Base-by-base conservation (phyloP, 371 early-diverging fungal genomes). In the Homolaphlyctis polyrhiza region DNA sequence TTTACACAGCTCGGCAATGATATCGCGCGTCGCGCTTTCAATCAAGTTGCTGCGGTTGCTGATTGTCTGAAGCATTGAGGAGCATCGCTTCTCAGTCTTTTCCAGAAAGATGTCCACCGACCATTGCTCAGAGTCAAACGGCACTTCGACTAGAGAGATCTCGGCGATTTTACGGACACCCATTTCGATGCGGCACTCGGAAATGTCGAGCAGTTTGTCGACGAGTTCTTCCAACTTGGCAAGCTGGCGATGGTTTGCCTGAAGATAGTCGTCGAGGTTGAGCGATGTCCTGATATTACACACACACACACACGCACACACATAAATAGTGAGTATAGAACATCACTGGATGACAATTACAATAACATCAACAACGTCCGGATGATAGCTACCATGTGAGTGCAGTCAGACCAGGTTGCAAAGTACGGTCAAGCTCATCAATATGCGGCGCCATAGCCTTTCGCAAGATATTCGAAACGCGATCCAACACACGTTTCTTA, bases 101-200 rank as follows among this genome's bases (percentile, higher is more conserved):
- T 84, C 81, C 21, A 81, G 51, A 58, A 85, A 85, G n/a, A 60
- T 63, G 21, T 85, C 86, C 35, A 84, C 74, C 0, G 83, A 76
- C 86, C 86, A 84, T 64, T 85, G 86, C 67, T 85, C 83, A 27
- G 25, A 57, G 33, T 85, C 86, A 28, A 59, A 58, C 0, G 86
- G 86, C 0, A 82, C 76, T 33, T 85, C 80, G 50, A 72, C 73
- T 18, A 85, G 72, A 1, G 71, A 65, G 35, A 84, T 66, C 61
- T 83, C 83, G 14, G 77, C 72, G 36, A 84, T 81, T 33, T 71
- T 73, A 29, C 66, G 66, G 11, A 85, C 64, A 33, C 79, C 77
- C 25, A 66, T 61, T 36, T 73, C 75, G 58, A 85, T 82, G 6
- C 86, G 71, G 68, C 77, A 85, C 54, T 77, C 73, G n/a, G 69